These are phyloP conservation scores for Cutaneotrichosporon sp. DNA, from an alignment of 1,284 basidiomycete species.

Conservation along the genomic window DNA sequence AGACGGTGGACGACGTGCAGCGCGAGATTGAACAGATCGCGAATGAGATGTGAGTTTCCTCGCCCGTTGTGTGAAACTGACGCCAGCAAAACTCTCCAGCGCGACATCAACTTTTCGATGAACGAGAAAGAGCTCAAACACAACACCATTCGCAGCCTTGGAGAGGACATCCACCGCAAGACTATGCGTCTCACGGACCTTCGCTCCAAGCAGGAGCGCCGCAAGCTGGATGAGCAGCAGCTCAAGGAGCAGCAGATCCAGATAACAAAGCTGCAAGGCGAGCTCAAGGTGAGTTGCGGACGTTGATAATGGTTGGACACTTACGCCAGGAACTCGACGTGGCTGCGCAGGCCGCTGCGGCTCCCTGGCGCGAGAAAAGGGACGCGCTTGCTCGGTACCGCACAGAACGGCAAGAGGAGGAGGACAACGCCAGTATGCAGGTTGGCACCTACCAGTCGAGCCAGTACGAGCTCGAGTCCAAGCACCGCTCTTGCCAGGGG, in stretches of 20 bases:
- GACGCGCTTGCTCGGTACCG: constrained; percentile 39
- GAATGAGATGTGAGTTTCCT: constrained; percentile 64
- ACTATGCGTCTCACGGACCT: constrained; percentile 67
- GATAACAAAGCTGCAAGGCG: constrained; percentile 48
- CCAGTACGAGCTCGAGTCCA: constrained; percentile 40
- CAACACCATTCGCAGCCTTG: constrained; percentile 58
- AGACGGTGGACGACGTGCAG: constrained; percentile 83
- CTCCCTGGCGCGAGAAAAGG: constrained; percentile 50
- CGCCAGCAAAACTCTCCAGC: constrained; percentile 68
- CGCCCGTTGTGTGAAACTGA: not conserved
- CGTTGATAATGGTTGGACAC: not conserved
- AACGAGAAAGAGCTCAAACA: constrained; percentile 69
- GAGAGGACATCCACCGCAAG: constrained; percentile 60
- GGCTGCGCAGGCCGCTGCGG: constrained; percentile 38
- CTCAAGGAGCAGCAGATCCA: constrained; percentile 67
- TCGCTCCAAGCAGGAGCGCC: constrained; percentile 65
- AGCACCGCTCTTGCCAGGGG: constrained; percentile 43
- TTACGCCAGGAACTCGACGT: constrained; percentile 40
- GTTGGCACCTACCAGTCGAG: constrained; percentile 40
- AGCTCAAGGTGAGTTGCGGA: constrained; percentile 44
- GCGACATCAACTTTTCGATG: constrained; percentile 64
- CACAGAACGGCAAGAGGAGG: constrained; percentile 35
- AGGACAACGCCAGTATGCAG: constrained; percentile 39
- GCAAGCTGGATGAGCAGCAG: constrained; percentile 63
- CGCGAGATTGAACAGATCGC: constrained; percentile 66